Percentiles rank a stretch among this genome's conserved stretches.
Evolutionary conservation across 768 basidiomycete genomes (phyloP).

Genomic region (Roridomyces roridus): DNA sequence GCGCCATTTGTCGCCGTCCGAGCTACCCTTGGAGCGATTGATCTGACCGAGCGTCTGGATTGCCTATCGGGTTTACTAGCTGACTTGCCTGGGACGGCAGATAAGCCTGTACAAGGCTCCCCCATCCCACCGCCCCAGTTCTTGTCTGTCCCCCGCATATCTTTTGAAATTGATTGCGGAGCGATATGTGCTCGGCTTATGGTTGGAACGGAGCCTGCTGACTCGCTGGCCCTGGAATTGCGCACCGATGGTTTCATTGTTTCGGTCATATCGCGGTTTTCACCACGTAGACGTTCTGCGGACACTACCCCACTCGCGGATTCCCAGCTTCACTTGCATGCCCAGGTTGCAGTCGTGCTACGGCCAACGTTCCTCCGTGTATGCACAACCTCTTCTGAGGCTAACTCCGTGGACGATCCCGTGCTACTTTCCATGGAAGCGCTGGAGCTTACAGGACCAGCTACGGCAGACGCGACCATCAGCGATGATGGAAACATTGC

Average conservation of each 20-base stretch:
- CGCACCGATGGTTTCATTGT: conserved; percentile 59
- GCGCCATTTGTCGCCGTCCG: conserved; percentile 59
- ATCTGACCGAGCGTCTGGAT: conserved; percentile 61
- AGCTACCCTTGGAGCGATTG: conserved; percentile 48
- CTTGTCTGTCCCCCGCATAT: conserved; percentile 52
- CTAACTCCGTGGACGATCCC: conserved; percentile 48
- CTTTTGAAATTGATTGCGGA: conserved; percentile 55
- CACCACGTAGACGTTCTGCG: conserved; percentile 29
- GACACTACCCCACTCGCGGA: conserved; percentile 36
- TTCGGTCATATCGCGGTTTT: conserved; percentile 50
- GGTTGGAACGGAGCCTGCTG: conserved; percentile 48
- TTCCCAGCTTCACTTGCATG: conserved; percentile 51
- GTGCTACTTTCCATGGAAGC: conserved; percentile 63
- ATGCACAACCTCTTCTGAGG: conserved; percentile 40
- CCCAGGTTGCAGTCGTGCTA: conserved; percentile 46
- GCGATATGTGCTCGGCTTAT: conserved; percentile 57
- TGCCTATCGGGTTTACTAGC: conserved; percentile 50
- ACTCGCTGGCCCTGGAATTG: conserved; percentile 60
- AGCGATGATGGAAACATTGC: conserved; percentile 51
- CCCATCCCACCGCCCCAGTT: not conserved
- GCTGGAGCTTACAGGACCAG: conserved; percentile 52
- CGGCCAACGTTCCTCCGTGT: conserved; percentile 62
- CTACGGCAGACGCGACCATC: conserved; percentile 56
- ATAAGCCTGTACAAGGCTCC: not conserved
- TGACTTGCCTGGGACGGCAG: conserved; percentile 21